phyloP scores from a whole-genome alignment of 495 filamentous ascomycete species.

The Glutinoglossum americanum region DNA sequence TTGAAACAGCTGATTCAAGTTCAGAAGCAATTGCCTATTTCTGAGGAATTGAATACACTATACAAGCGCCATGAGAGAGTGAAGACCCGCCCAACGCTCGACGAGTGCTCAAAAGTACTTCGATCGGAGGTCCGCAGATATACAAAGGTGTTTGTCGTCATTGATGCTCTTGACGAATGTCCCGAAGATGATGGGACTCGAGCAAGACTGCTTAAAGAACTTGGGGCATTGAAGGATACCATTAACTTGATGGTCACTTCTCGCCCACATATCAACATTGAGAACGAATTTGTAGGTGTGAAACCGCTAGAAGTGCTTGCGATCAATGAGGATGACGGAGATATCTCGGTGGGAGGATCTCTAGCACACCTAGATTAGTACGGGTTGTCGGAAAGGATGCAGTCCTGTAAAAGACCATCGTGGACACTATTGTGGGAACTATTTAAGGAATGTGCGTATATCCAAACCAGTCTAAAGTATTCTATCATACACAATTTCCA shows the following conservation, averaged over 20 bases:
- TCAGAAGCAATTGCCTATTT: background rate
- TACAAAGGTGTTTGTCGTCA: background rate
- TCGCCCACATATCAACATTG: constrained; percentile 8
- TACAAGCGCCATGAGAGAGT: background rate
- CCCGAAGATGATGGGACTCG: constrained; percentile 3
- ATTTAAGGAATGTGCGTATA: no score
- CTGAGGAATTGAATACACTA: background rate
- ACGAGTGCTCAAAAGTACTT: background rate
- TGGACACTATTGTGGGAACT: no score
- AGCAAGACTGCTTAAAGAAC: constrained; percentile 3
- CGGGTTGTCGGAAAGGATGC: no score
- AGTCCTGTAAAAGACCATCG: no score
- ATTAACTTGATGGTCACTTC: constrained; percentile 14
- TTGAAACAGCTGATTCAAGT: background rate
- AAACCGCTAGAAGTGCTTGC: no score
- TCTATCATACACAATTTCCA: no score
- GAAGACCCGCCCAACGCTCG: background rate
- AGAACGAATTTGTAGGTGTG: constrained; percentile 6
- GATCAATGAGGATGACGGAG: no score
- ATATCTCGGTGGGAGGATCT: no score
- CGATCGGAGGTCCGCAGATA: background rate
- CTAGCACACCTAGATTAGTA: no score
- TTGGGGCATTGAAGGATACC: constrained; percentile 5
- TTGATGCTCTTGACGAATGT: constrained; percentile 15
- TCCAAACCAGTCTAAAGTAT: no score